Evolutionary conservation across 495 filamentous ascomycete species (phyloP).

Genomic region (Annulohypoxylon maeteangense): DNA sequence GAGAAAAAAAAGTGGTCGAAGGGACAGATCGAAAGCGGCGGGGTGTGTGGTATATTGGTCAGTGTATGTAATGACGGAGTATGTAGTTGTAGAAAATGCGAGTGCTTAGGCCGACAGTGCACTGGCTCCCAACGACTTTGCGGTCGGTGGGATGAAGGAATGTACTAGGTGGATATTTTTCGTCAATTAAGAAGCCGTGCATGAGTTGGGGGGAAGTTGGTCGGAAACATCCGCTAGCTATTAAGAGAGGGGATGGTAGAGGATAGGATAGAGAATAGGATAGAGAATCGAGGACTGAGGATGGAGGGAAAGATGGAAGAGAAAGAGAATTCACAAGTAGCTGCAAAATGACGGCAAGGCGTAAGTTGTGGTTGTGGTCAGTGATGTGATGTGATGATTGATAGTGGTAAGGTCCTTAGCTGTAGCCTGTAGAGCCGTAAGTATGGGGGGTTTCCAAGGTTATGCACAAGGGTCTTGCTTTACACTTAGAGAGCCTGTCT

Average conservation of each 20-base stretch:
- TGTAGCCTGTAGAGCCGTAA: conserved; percentile 23
- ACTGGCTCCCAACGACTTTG: conserved; percentile 37
- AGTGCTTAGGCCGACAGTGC: conserved; percentile 34
- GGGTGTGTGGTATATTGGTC: conserved; percentile 28
- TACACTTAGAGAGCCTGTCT: conserved; percentile 25
- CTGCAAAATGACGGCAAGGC: conserved; percentile 43
- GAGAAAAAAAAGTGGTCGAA: conserved; percentile 19
- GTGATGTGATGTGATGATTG: conserved; percentile 42
- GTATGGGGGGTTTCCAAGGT: conserved; percentile 4
- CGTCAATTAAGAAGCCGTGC: conserved; percentile 35
- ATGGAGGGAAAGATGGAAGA: conserved; percentile 4
- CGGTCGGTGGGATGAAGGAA: conserved; percentile 32
- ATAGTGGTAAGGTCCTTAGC: conserved; percentile 29
- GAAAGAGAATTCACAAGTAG: conserved; percentile 34
- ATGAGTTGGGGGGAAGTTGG: conserved; percentile 16
- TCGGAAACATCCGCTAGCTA: conserved; percentile 34
- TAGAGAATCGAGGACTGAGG: neutral
- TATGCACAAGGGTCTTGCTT: conserved; percentile 34
- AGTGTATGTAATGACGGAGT: conserved; percentile 39
- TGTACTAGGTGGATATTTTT: conserved; percentile 18
- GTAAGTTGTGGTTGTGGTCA: conserved; percentile 28
- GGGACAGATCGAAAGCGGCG: conserved; percentile 26
- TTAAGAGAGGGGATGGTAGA: conserved; percentile 13
- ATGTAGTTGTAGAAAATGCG: conserved; percentile 31
- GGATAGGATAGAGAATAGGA: neutral